A percentile compares a stretch with the other conserved stretches of the same genome.
These are phyloP conservation scores for Lichtheimia corymbifera DNA, from an alignment of 371 early-diverging fungal genomes.

Conservation along the genomic window DNA sequence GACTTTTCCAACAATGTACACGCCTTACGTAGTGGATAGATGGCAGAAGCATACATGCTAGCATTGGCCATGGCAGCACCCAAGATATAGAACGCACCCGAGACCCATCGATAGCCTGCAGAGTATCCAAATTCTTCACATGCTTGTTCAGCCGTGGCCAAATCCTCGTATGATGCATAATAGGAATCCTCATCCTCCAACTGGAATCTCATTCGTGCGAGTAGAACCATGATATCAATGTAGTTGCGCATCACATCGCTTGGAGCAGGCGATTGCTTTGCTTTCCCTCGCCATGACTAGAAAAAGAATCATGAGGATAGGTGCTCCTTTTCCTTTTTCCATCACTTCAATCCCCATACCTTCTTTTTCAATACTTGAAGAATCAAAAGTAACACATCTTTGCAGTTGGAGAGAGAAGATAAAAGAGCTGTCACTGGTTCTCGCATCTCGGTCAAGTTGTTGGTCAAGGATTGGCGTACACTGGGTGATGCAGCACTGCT, in stretches of 20 bases:
- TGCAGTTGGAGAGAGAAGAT: conserved; percentile 10
- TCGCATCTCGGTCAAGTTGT: background rate
- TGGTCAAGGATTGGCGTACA: background rate
- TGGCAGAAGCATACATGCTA: conserved; percentile 22
- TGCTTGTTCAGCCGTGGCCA: conserved; percentile 28
- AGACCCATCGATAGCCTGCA: conserved; percentile 38
- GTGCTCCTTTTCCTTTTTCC: no score
- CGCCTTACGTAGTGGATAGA: conserved; percentile 38
- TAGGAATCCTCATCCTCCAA: conserved; percentile 25
- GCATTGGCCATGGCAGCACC: conserved; percentile 35
- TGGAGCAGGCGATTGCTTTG: conserved; percentile 2
- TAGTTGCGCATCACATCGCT: conserved; percentile 20
- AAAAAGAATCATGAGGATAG: background rate
- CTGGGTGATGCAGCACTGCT: no score
- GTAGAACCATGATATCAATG: conserved; percentile 37
- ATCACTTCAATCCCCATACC: conserved; percentile 11
- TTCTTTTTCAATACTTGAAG: conserved; percentile 18
- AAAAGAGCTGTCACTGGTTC: background rate
- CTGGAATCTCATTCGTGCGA: conserved; percentile 30
- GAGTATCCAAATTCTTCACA: conserved; percentile 25
- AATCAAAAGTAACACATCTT: conserved; percentile 18
- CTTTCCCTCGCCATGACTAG: conserved; percentile 13
- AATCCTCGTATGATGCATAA: conserved; percentile 29
- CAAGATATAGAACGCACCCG: conserved; percentile 33
- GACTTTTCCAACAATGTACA: conserved; percentile 38